These are phyloP conservation scores for Nicotiana benthamiana DNA, from an alignment of 257 asterid species.

Conservation along the genomic window DNA sequence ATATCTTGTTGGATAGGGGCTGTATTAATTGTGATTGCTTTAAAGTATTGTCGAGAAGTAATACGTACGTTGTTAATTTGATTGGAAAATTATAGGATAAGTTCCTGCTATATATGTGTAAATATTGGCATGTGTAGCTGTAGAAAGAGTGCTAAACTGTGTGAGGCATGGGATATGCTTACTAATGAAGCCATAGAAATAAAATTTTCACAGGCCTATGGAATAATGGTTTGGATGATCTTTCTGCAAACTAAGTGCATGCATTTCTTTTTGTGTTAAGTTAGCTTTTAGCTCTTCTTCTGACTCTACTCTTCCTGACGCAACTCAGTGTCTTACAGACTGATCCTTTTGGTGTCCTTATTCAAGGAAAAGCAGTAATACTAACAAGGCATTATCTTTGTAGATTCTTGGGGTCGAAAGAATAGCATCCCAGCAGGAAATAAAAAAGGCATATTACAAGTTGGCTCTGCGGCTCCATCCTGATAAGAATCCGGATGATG, in stretches of 20 bases:
- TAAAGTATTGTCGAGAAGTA: not conserved
- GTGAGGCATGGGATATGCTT: not conserved
- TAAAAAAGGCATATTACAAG: conserved; percentile 80
- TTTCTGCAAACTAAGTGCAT: not conserved
- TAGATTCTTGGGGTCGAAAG: conserved; percentile 81
- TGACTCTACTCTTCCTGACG: too few species aligned
- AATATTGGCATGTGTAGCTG: not conserved
- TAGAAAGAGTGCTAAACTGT: not conserved
- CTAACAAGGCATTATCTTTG: not conserved
- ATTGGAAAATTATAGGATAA: not conserved
- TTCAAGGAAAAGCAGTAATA: too few species aligned
- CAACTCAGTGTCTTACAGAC: too few species aligned
- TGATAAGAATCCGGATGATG: conserved; percentile 82
- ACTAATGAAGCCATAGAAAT: not conserved
- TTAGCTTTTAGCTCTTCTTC: not conserved
- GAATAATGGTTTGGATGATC: not conserved
- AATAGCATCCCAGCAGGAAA: conserved; percentile 68
- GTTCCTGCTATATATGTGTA: not conserved
- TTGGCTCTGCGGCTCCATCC: conserved; percentile 87
- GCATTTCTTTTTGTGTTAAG: not conserved
- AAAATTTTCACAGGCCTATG: not conserved
- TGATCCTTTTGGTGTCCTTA: too few species aligned
- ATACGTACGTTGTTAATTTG: not conserved
- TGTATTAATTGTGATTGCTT: not conserved
- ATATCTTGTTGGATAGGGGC: not conserved